Evolutionary conservation across 495 filamentous ascomycete genomes (phyloP).

Genomic region (Xylaria acuta): DNA sequence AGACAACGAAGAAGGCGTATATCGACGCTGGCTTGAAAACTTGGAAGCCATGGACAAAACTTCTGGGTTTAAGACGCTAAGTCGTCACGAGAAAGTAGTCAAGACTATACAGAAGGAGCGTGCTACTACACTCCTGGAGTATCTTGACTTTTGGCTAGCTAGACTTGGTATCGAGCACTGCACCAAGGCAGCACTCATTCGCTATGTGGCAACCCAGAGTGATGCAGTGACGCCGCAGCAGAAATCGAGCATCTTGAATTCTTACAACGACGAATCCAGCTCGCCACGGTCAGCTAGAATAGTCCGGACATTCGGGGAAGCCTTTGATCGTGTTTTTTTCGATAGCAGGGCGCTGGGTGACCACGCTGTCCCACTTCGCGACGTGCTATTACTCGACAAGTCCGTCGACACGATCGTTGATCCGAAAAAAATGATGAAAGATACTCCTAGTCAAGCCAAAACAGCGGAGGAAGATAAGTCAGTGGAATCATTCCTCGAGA

Average conservation of each 20-base stretch:
- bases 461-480: conserved; percentile 34
- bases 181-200: conserved; percentile 51
- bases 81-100: conserved; percentile 45
- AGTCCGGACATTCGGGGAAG: conserved; percentile 50
- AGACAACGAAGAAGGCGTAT: conserved; percentile 50
- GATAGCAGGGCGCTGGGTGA: conserved; percentile 35
- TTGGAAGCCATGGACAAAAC: conserved; percentile 56
- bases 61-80: conserved; percentile 54
- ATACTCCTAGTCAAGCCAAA: conserved; percentile 45
- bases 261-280: conserved; percentile 40
- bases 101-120: conserved; percentile 51
- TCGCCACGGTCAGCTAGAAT: conserved; percentile 44
- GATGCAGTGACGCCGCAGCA: conserved; percentile 54
- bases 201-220: conserved; percentile 50
- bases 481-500: conserved; percentile 48
- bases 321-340: conserved; percentile 55
- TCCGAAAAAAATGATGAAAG: conserved; percentile 52
- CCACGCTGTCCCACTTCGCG: conserved; percentile 45
- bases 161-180: conserved; percentile 50
- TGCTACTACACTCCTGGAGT: conserved; percentile 49
- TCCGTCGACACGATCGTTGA: conserved; percentile 51
- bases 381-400: conserved; percentile 53
- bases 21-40: conserved; percentile 54
- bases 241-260: conserved; percentile 49
- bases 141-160: conserved; percentile 53